These are phyloP conservation scores for Sisymbrium irio DNA, from an alignment of 345 rosid species.

Conservation along the genomic window DNA sequence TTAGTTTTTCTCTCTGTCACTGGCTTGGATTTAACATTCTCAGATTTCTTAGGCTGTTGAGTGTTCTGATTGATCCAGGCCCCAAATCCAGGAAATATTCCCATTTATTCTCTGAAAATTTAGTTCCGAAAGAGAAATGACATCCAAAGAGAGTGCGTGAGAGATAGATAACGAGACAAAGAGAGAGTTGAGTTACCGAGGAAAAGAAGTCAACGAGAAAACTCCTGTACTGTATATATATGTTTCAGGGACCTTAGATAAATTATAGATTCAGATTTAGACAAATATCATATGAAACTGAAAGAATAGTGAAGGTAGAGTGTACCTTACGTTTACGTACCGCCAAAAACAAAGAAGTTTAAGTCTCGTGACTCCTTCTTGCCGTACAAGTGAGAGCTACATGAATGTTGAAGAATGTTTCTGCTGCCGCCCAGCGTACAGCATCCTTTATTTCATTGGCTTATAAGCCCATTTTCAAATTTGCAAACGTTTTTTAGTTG, in stretches of 20 bases:
- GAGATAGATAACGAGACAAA: neutral
- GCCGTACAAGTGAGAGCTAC: constrained; percentile 2
- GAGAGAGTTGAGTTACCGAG: neutral
- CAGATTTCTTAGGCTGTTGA: constrained; percentile 35
- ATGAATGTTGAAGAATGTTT: neutral
- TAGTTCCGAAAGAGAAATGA: neutral
- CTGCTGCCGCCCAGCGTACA: neutral
- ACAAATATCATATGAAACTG: neutral
- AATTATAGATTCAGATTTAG: neutral
- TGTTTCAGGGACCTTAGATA: neutral
- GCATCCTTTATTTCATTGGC: no score
- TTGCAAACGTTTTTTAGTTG: neutral
- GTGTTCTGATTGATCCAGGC: constrained; percentile 8
- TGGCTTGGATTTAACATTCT: constrained; percentile 30
- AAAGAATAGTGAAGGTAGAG: neutral
- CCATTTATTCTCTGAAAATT: neutral
- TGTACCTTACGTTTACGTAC: constrained; percentile 6
- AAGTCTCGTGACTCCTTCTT: constrained; percentile 4
- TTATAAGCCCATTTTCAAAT: no score
- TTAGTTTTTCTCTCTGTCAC: neutral
- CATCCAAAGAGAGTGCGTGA: neutral
- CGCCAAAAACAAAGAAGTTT: neutral
- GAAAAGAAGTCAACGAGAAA: neutral
- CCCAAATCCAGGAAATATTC: neutral
- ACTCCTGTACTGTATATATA: neutral